Base-by-base conservation (phyloP, 257 asterid species). In the Solanum chmielewskii region DNA sequence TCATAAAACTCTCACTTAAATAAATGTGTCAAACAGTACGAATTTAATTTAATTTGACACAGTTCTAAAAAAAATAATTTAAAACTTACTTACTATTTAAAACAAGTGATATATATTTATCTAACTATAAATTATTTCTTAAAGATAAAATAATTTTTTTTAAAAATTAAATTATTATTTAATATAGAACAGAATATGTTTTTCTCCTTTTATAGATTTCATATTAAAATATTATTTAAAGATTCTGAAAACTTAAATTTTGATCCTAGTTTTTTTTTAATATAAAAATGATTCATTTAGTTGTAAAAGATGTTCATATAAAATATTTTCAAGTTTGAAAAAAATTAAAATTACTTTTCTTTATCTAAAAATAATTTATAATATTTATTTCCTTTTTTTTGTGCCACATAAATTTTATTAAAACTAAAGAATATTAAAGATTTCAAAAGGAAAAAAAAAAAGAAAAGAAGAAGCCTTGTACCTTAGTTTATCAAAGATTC, bases 401-500 rank as follows among this genome's bases (percentile, higher is more conserved):
- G 35, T 66, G 35, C 74, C 35, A 66, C 33, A 66, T 66, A 66
- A 25, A 66, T 66, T 10, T 23, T 60, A 60, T 59, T 66, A 13
- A 66, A 14, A 25, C 4, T 66, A 66, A 66, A 66, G 37, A 27
- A 66, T 66, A 66, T 27, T 12, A 66, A 68, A 68, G 23, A 68
- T 27, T 68, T 37, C 76, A 69, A 69, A 29, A 69, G 41, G 31
- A 69, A 69, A 69, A 69, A 69, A 29, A 7, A 29, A 0, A 15
- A n/a, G 6, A n/a, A 15, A n/a, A 68, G 2, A 29, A 35, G 81
- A 73, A 35, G 47, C 16, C 80, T 20, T 73, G 80, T 20, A 21
- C 80, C 27, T 73, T 37, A 73, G 9, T 73, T 73, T 18, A 73
- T 73, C 47, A 73, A 11, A 73, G 81, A 73, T 73, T 73, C 81